phyloP scores from a whole-genome alignment of 2,329 filamentous ascomycete species.

The Xylaria sp. region DNA sequence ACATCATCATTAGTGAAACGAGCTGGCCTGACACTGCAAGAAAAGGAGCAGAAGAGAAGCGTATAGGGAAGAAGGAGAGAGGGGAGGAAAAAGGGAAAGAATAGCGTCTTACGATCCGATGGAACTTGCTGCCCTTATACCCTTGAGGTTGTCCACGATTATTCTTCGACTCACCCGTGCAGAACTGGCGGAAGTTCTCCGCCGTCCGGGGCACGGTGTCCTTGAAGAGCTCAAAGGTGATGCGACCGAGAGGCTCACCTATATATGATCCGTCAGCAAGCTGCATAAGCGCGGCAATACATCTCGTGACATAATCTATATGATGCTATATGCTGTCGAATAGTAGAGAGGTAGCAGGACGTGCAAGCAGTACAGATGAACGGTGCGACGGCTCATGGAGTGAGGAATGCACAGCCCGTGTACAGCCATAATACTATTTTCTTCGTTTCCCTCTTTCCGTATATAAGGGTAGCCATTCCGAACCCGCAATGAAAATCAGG shows the following conservation, averaged over 20 bases:
- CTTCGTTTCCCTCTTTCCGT: too few relatives aligned
- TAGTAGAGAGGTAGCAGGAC: background rate
- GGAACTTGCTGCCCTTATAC: conserved; percentile 95
- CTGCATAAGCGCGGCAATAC: background rate
- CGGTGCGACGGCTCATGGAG: background rate
- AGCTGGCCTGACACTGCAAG: too few relatives aligned
- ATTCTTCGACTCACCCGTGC: conserved; percentile 91
- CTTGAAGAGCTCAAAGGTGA: conserved; percentile 91
- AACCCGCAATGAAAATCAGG: background rate
- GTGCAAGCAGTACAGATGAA: background rate
- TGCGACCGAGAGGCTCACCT: conserved; percentile 87
- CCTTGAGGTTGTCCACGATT: conserved; percentile 81
- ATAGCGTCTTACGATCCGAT: conserved; percentile 79
- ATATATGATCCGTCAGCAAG: conserved; percentile 51
- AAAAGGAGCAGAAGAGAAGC: background rate
- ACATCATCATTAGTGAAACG: background rate
- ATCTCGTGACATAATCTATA: background rate
- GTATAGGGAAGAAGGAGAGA: background rate
- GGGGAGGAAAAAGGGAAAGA: background rate
- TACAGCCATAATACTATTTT: background rate
- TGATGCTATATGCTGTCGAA: background rate
- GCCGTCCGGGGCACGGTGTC: conserved; percentile 87
- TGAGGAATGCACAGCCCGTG: background rate
- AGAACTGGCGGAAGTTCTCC: conserved; percentile 97
- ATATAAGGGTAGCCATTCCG: background rate